Percentiles rank a stretch among this genome's conserved stretches.
Evolutionary conservation across 2,329 filamentous ascomycete genomes (phyloP).

Genomic region (Tolypocladium ophioglossoides): DNA sequence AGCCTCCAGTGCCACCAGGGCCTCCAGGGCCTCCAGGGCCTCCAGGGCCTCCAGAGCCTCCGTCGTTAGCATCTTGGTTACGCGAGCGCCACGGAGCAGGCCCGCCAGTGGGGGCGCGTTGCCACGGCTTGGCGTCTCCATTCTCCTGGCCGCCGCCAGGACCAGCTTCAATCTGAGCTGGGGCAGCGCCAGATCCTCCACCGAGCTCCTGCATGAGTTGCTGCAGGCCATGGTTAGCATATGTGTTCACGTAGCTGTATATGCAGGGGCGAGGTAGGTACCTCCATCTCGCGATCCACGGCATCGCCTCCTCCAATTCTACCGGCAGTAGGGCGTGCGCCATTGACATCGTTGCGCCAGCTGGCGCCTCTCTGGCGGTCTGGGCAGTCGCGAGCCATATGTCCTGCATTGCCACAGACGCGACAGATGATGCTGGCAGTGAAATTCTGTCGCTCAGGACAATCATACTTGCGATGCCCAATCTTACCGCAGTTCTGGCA

Average conservation of each 20-base stretch:
- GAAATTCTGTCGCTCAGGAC: constrained; percentile 93
- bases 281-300: constrained; percentile 90
- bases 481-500: constrained; percentile 99
- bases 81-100: constrained; percentile 69
- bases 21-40: constrained; percentile 34
- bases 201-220: constrained; percentile 97
- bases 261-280: constrained; percentile 28
- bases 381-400: constrained; percentile 97
- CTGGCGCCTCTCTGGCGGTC: constrained; percentile 83
- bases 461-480: constrained; percentile 97
- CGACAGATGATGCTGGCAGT: constrained; percentile 99
- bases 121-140: constrained; percentile 71
- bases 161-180: constrained; percentile 78
- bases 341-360: constrained; percentile 70
- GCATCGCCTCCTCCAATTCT: constrained; percentile 69
- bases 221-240: constrained; percentile 40
- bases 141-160: constrained; percentile 47
- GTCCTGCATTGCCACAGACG: constrained; percentile 92
- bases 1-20: constrained; percentile 29
- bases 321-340: constrained; percentile 44
- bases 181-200: constrained; percentile 56
- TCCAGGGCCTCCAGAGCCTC: constrained; percentile 31
- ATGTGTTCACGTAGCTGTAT: neutral
- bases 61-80: constrained; percentile 38
- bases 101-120: constrained; percentile 73